A percentile compares a stretch with the other conserved stretches of the same genome.
These are phyloP conservation scores for Microstegium vimineum DNA, from an alignment of 176 grass and related monocot genomes.

Conservation along the genomic window DNA sequence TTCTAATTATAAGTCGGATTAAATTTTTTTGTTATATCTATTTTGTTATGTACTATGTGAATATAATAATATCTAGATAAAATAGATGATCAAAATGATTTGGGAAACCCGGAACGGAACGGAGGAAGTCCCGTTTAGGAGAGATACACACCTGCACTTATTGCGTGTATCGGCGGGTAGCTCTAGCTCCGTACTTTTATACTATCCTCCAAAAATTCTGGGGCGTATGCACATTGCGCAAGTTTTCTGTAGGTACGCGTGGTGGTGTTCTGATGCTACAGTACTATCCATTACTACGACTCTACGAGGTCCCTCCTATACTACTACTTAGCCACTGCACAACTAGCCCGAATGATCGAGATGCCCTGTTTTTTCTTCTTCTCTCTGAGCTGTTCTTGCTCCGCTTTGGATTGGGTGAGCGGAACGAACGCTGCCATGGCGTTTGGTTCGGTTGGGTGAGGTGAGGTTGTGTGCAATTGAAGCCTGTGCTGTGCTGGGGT, in stretches of 20 bases:
- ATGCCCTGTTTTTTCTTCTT: background rate
- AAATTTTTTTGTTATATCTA: too few species aligned
- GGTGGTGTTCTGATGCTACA: background rate
- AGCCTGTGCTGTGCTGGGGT: background rate
- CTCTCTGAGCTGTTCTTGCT: background rate
- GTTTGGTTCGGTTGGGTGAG: too few species aligned
- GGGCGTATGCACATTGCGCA: conserved; percentile 29
- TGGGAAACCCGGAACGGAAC: too few species aligned
- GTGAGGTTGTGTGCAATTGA: background rate
- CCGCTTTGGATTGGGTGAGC: background rate
- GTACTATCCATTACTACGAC: background rate
- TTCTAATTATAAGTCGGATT: too few species aligned
- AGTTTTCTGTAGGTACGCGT: background rate
- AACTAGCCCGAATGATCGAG: background rate
- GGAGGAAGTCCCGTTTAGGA: background rate
- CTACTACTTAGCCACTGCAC: background rate
- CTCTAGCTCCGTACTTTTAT: background rate
- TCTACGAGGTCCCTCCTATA: background rate
- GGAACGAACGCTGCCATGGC: background rate
- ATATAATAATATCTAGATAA: too few species aligned
- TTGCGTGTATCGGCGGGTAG: too few species aligned
- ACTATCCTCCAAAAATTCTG: conserved; percentile 33
- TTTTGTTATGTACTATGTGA: too few species aligned
- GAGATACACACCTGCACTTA: too few species aligned
- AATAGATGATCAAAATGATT: too few species aligned